Base-by-base conservation (phyloP, 1,284 basidiomycete genomes). In the Apiotrichum laibachii region DNA sequence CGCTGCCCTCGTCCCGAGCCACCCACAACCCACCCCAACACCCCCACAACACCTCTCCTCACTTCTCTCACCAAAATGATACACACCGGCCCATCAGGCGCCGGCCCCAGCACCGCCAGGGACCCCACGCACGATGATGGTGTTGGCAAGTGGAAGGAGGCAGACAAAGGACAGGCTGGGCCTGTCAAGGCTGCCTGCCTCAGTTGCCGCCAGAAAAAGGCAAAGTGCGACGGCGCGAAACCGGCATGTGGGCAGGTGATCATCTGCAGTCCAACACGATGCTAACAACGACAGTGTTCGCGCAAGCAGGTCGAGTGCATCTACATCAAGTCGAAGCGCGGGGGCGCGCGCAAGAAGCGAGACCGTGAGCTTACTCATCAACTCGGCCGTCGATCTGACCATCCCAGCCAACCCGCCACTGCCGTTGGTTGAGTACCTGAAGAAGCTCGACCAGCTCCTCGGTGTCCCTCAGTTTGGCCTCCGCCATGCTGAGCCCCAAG, bases 151-250 rank as follows among this genome's bases (percentile, higher is more conserved):
- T 55, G 53, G 53, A 55, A 55, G 45, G 46, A 55, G 15, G 45
- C 40, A 2, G 42, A 44, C n/a, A 44, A 31, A 7, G 42, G 26
- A 54, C 52, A 34, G 46, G 50, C 16, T 50, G 58, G 59, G 2
- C 74, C 74, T 4, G 74, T 76, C 44, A 76, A 76, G 65, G 69
- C 72, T 22, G 78, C 78, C 26, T 79, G 78, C 61, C 62, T 79
- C 21, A 72, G 70, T 46, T 79, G 78, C 55, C 64, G 78, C 33
- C 66, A 66, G 37, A 76, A 75, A 52, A 79, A 79, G 67, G 75
- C 74, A 13, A 75, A 77, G 60, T 79, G 78, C 51, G 77, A 78
- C 59, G 78, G 78, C 7, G 66, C 60, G 0, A 68, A 72, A 60
- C 78, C 78, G 0, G 64, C 74, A 26, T 79, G 78, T 55, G 68